Base-by-base conservation (phyloP, 108 stramenopile species). In the Mediolabrus comicus region DNA sequence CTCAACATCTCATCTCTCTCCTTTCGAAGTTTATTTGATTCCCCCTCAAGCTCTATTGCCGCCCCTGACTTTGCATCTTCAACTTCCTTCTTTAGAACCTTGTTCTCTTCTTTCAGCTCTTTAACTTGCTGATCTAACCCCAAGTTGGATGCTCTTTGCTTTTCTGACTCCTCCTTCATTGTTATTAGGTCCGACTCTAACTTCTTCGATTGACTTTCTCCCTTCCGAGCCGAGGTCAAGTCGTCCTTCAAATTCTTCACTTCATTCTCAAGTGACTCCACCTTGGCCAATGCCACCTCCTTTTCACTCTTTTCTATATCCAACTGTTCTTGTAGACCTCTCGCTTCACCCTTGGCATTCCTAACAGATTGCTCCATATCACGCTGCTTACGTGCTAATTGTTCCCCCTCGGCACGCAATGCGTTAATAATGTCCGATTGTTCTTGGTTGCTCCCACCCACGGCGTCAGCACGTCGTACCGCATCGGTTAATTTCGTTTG, bases 331-430 rank as follows among this genome's bases (percentile, higher is more conserved):
- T 59, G 25, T 52, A 92, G 64, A 13, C 82, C 78, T 14, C 92
- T 78, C 7, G 79, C 75, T 64, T 90, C 86, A 4, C 73, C 71
- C 52, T 78, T 80, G 19, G 92, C 89, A 11, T 65, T 77, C 53
- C 92, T 82, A 14, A 92, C 88, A 0, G 84, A 74, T 64, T 87
- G 77, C 57, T 92, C 92, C 92, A 92, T 92, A 38, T 80, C 75
- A 32, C 80, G 64, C 59, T 92, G 92, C 51, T 90, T 92, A 26
- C 57, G 65, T 19, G 89, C 89, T 54, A 92, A 57, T 36, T 79
- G 74, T 65, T 90, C 82, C 62, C 92, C 92, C 71, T 92, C 92
- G 22, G 75, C 84, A 13, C 88, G 75, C 8, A 92, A 61, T 0
- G 78, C 92, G 12, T 71, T 24, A 56, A 92, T 88, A 30, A 92